Evolutionary conservation across 176 grass and related monocot species (phyloP).

Genomic region (Saccharum officinarum): DNA sequence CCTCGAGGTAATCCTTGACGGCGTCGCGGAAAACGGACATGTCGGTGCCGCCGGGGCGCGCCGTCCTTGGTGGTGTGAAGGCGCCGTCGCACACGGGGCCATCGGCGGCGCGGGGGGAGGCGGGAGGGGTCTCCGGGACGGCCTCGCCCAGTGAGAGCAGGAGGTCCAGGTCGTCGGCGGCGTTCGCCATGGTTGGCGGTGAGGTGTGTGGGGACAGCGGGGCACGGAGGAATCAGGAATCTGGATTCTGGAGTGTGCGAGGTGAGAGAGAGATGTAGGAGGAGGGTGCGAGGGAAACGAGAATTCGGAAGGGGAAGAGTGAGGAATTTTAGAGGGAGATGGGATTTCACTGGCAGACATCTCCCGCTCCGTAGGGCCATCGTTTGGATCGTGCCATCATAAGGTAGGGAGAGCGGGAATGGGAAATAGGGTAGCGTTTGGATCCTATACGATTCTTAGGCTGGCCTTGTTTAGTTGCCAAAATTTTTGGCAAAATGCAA

Average conservation of each 20-base stretch:
- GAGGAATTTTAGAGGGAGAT: not conserved
- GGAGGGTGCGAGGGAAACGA: conserved; percentile 32
- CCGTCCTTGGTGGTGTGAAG: conserved; percentile 35
- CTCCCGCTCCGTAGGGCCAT: too few relatives aligned
- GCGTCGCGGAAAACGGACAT: conserved; percentile 91
- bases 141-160: conserved; percentile 75
- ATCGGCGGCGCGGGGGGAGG: conserved; percentile 39
- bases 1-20: conserved; percentile 86
- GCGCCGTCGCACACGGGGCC: conserved; percentile 21
- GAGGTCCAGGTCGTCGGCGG: conserved; percentile 74
- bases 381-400: too few relatives aligned
- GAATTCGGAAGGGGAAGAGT: not conserved
- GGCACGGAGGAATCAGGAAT: not conserved
- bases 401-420: too few relatives aligned
- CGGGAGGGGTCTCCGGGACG: conserved; percentile 74
- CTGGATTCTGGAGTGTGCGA: not conserved
- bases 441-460: too few relatives aligned
- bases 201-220: not conserved
- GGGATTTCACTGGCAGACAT: not conserved
- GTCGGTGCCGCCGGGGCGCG: conserved; percentile 45
- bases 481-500: too few relatives aligned
- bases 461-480: too few relatives aligned
- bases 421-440: too few relatives aligned
- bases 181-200: conserved; percentile 43
- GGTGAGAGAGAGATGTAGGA: not conserved